Percentiles rank a stretch among this genome's conserved stretches.
Evolutionary conservation across 1,139 yeast genomes (phyloP).

Genomic region (Suhomyces bokatorum): DNA sequence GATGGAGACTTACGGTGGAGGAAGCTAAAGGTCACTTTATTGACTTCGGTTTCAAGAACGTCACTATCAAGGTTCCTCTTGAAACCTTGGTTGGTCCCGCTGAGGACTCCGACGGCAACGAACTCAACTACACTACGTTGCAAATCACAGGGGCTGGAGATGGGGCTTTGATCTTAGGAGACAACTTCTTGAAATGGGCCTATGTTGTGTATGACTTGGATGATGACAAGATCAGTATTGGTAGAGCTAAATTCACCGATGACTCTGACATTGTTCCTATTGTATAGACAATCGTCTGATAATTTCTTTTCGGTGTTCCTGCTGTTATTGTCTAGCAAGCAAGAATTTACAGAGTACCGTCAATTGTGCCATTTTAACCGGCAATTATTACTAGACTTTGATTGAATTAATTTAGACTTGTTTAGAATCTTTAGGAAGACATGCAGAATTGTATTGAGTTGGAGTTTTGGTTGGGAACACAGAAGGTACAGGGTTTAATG

Average conservation of each 20-base stretch:
- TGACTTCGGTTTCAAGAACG: constrained; percentile 52
- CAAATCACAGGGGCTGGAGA: background rate
- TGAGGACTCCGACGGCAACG: constrained; percentile 7
- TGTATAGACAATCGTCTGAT: background rate
- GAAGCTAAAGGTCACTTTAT: constrained; percentile 16
- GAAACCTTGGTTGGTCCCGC: constrained; percentile 28
- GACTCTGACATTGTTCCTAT: constrained; percentile 5
- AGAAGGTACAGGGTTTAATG: no score
- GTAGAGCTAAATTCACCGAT: constrained; percentile 17
- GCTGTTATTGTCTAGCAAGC: background rate
- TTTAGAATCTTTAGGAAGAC: no score
- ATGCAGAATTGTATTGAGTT: no score
- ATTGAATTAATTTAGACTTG: no score
- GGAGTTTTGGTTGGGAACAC: no score
- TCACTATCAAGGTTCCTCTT: constrained; percentile 45
- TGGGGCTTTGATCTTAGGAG: constrained; percentile 17
- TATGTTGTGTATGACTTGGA: constrained; percentile 23
- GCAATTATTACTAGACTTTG: no score
- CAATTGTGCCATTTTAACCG: no score
- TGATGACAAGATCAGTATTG: constrained; percentile 17
- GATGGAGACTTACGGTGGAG: background rate
- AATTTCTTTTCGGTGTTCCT: no score
- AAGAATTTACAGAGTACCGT: background rate
- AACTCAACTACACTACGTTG: background rate
- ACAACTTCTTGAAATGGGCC: constrained; percentile 22